Evolutionary conservation across 1,284 basidiomycete species (phyloP), one percentile per base, ranked within the genome.

Genomic region (Wolfiporia cocos): DNA sequence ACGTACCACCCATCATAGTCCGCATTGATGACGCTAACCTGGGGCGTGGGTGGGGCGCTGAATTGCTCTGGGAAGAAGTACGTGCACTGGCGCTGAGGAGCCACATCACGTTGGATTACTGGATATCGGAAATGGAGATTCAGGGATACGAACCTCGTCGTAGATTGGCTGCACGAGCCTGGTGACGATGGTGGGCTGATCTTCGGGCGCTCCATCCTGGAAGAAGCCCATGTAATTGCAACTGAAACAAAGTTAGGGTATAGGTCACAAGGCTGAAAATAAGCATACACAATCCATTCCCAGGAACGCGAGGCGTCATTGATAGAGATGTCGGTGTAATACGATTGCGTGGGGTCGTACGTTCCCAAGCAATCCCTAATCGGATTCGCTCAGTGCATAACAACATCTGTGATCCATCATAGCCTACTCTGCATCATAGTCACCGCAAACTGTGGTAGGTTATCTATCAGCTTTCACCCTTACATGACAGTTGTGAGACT

Each of bases 141-240:
- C 22, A 12, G 12, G 19, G 4, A 21, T 17, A 17, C 4, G 34
- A 14, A 78, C 81, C 62, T 83, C 63, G 37, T 74, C 72, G 48
- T 80, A 81, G 4, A 52, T 33, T 2, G 79, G 78, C 46, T 78
- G 70, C n/a, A 83, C 57, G 11, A 84, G 68, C 7, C 80, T 69
- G 4, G 76, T 72, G 6, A 81, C 78, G 37, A 86, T 58, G 10
- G 74, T 66, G 0, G 80, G 76, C 17, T 64, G 54, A 19, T 57
- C 64, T 0, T 32, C n/a, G 0, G 82, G 82, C 5, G 83, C 75
- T 12, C 76, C 71, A 21, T 75, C 77, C 60, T 78, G 78, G 43
- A 76, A 69, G 55, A 64, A 83, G 23, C 83, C 84, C 4, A 86
- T 68, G 63, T 84, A 70, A 52, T 80, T 85, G 56, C 82, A 86